Evolutionary conservation across 2,329 filamentous ascomycete genomes (phyloP).

Genomic region (Stylonectria norvegica): DNA sequence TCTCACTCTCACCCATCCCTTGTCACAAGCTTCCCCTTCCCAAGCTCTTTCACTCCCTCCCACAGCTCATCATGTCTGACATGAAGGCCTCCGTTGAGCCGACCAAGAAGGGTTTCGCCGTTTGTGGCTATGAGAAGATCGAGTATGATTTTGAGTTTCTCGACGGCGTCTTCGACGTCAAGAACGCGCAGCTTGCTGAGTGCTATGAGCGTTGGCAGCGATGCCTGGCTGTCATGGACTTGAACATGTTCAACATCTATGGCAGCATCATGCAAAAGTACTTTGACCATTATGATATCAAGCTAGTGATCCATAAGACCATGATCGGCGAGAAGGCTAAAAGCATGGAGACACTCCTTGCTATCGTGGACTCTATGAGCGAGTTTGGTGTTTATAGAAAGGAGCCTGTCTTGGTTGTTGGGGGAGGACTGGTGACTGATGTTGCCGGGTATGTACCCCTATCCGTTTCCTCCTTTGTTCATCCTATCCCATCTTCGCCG

Average conservation of each 20-base stretch:
- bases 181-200: slow-evolving; percentile 59
- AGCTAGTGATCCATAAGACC: slow-evolving; percentile 65
- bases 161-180: slow-evolving; percentile 61
- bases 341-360: slow-evolving; percentile 65
- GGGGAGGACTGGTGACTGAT: slow-evolving; percentile 68
- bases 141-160: slow-evolving; percentile 73
- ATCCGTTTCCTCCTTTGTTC: slow-evolving; percentile 18
- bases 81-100: slow-evolving; percentile 63
- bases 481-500: too few relatives aligned
- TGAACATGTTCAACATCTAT: slow-evolving; percentile 68
- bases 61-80: slow-evolving; percentile 60
- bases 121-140: slow-evolving; percentile 72
- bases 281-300: slow-evolving; percentile 61
- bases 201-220: slow-evolving; percentile 65
- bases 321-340: slow-evolving; percentile 75
- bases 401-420: slow-evolving; percentile 64
- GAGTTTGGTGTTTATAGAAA: slow-evolving; percentile 69
- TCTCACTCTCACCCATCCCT: too few relatives aligned
- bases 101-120: slow-evolving; percentile 64
- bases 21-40: too few relatives aligned
- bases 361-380: slow-evolving; percentile 70
- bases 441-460: slow-evolving; percentile 62
- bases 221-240: slow-evolving; percentile 65
- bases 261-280: slow-evolving; percentile 63
- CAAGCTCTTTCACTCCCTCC: too few relatives aligned